Percentiles rank a stretch among this genome's conserved stretches.
phyloP scores from a whole-genome alignment of 2,329 filamentous ascomycete genomes.

The Acrocalymma vagum region DNA sequence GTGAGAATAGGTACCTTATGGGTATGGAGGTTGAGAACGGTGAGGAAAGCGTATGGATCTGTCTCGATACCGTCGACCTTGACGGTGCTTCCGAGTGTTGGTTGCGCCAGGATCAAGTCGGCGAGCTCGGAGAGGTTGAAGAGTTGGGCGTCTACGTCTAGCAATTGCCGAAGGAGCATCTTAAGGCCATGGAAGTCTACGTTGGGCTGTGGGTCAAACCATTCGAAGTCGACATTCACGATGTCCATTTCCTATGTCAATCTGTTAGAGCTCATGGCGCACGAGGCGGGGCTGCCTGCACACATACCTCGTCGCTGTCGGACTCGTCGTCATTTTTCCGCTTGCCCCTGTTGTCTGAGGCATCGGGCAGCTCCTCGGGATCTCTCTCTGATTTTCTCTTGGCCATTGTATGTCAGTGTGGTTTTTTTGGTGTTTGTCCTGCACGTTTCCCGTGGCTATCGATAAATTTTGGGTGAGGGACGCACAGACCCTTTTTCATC shows the following conservation, averaged over 20 bases:
- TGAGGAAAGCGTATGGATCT: conserved; percentile 92
- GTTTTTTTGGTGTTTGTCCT: conserved; percentile 16
- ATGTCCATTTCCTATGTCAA: conserved; percentile 79
- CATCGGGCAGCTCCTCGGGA: conserved; percentile 46
- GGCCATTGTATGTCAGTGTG: conserved; percentile 34
- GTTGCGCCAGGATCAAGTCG: conserved; percentile 86
- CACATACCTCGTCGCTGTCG: conserved; percentile 48
- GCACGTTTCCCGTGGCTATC: conserved; percentile 7
- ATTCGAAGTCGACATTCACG: conserved; percentile 97
- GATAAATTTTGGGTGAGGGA: conserved; percentile 23
- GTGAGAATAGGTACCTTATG: conserved; percentile 62
- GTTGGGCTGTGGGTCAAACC: conserved; percentile 91
- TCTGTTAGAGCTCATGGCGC: conserved; percentile 17
- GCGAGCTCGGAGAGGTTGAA: conserved; percentile 89
- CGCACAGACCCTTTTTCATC: conserved; percentile 21
- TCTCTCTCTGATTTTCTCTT: conserved; percentile 46
- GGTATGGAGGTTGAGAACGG: conserved; percentile 81
- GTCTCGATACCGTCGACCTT: conserved; percentile 96
- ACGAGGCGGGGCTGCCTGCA: conserved; percentile 9
- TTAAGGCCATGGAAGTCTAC: conserved; percentile 97
- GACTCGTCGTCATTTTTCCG: conserved; percentile 43
- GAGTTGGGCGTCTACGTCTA: conserved; percentile 85
- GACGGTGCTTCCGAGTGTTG: conserved; percentile 89
- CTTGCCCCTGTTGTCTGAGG: conserved; percentile 35
- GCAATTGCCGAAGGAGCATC: conserved; percentile 85